Base-by-base conservation (phyloP, 116 monocot genomes). In the Phalaenopsis hybrid region DNA sequence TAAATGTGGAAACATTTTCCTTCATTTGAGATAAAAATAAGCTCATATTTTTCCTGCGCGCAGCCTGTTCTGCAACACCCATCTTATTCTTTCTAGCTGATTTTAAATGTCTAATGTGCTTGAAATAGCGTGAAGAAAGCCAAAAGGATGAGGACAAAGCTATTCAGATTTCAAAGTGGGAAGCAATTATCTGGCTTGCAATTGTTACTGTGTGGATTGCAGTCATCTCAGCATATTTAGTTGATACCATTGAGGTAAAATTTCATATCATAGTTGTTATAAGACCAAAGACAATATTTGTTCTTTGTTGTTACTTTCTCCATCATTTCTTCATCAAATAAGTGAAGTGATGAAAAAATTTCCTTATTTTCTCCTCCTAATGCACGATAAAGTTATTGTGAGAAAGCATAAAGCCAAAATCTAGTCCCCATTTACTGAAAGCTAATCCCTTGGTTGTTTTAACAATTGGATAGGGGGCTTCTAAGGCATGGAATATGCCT, bases 401-500 rank as follows among this genome's bases (percentile, higher is more conserved):
- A 18, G 63, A 41, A 41, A 41, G 41, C 41, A 41, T 41, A 41
- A 17, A 55, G 16, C 6, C 1, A 67, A 25, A 67, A 6, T 1
- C 28, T 67, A 7, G 10, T 67, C 67, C 67, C 1, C 25, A 41
- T 41, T 25, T 23, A 8, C 6, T 67, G 10, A 67, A 23, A 67
- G 25, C 67, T 28, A 67, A 23, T 1, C 8, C n/a, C 67, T 67
- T 67, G 4, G 28, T 0, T 67, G n/a, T 23, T 75, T 73, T 5
- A 15, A 37, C 73, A 20, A 15, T 83, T 77, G 80, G 25, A 23
- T 81, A 96, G 94, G 96, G 91, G 76, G 96, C 96, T 28, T 96
- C 96, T 58, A 46, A 70, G 12, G 63, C 91, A 37, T 91, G 88
- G 91, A 85, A 84, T 7, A 89, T 96, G 8, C 94, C 96, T 44